Percentiles rank a stretch among this genome's conserved stretches.
phyloP scores from a whole-genome alignment of 176 grass and related monocot genomes.

The Rhynchospora breviuscula region DNA sequence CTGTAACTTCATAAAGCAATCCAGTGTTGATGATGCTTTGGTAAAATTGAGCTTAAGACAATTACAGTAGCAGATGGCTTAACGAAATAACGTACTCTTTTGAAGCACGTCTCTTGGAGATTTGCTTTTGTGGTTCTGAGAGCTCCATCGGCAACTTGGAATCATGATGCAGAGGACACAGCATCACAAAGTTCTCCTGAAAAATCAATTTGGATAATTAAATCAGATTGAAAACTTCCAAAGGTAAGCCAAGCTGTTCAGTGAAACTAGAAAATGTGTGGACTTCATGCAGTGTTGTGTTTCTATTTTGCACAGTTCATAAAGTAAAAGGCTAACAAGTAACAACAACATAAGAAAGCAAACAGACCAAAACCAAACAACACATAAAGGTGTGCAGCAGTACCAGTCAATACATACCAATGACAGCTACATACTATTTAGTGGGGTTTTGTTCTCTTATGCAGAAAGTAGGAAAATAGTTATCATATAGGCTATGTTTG shows the following conservation, averaged over 20 bases:
- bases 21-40: background rate
- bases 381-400: background rate
- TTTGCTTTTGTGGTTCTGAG: slow-evolving; percentile 40
- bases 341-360: background rate
- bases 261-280: background rate
- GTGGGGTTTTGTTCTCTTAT: background rate
- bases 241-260: background rate
- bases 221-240: background rate
- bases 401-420: background rate
- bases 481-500: too few species aligned
- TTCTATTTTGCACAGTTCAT: too few species aligned
- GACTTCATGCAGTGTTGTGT: background rate
- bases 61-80: background rate
- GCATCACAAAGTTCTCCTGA: slow-evolving; percentile 96
- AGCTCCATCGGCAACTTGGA: slow-evolving; percentile 55
- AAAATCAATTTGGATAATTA: background rate
- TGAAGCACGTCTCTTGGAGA: slow-evolving; percentile 27
- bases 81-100: slow-evolving; percentile 43
- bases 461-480: background rate
- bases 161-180: slow-evolving; percentile 67
- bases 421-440: background rate
- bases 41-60: background rate
- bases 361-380: background rate
- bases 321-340: background rate
- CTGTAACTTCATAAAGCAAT: background rate